phyloP scores from a whole-genome alignment of 495 filamentous ascomycete genomes.

The Penicillium antarcticum region DNA sequence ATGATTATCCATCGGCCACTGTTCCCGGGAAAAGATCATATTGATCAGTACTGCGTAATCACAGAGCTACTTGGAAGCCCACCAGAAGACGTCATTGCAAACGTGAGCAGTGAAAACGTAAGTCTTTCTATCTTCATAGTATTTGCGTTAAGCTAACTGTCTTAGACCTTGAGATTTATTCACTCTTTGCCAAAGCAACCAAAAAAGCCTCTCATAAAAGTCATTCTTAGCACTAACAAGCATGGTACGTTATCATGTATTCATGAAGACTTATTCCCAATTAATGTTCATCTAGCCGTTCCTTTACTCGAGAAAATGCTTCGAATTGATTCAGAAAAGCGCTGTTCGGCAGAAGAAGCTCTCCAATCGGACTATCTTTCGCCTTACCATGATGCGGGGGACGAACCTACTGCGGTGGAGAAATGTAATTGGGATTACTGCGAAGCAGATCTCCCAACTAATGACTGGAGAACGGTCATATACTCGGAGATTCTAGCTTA shows the following conservation, averaged over 20 bases:
- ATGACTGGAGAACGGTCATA: slow-evolving; percentile 98
- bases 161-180: no score
- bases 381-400: slow-evolving; percentile 91
- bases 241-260: no score
- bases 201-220: no score
- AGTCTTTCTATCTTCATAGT: no score
- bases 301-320: slow-evolving; percentile 87
- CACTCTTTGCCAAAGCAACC: no score
- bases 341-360: slow-evolving; percentile 71
- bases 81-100: slow-evolving; percentile 87
- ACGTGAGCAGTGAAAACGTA: background rate
- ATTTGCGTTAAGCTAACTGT: no score
- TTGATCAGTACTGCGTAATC: slow-evolving; percentile 94
- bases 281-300: slow-evolving; percentile 52
- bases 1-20: slow-evolving; percentile 91
- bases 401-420: slow-evolving; percentile 84
- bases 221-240: no score
- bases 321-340: slow-evolving; percentile 81
- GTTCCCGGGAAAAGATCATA: slow-evolving; percentile 91
- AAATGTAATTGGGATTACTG: slow-evolving; percentile 96
- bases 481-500: slow-evolving; percentile 28
- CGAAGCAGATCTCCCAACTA: slow-evolving; percentile 83
- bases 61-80: slow-evolving; percentile 86
- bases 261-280: no score
- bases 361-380: slow-evolving; percentile 82